Evolutionary conservation across 2,329 filamentous ascomycete species (phyloP), one percentile per base, ranked within the genome.

Genomic region (Alternaria gaisen): DNA sequence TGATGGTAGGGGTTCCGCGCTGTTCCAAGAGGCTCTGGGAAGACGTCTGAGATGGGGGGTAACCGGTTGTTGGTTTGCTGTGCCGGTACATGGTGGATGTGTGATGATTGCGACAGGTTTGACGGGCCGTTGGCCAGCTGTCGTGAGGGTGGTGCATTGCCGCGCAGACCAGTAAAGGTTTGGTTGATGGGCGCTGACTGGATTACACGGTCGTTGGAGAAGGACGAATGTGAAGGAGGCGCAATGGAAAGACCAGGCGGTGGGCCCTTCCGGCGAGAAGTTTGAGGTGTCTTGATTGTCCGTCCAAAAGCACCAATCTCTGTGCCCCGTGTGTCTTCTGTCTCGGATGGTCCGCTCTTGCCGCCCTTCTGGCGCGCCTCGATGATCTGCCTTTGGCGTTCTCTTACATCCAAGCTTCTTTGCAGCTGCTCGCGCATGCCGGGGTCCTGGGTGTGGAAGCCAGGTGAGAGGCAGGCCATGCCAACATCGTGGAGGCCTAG

Each of bases 361-460:
- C 68, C 71, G 51, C 94, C 92, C 80, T 94, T 94, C 73, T 97
- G 93, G 74, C 95, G 88, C 36, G 92, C 90, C 80, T 98, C 95
- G 70, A 99, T 99, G 69, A 99, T 94, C 67, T 93, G 91, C 68
- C 94, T 87, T 80, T 99, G 95, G 77, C 97, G 93, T 69, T 99
- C 94, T 65, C 94, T 87, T 30, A 99, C 94, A 46, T 91, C 93
- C 80, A 97, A 88, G 80, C 95, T 98, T 69, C 94, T 89, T 80
- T 98, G 93, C 54, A 99, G 83, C 79, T 98, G 94, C 80, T 97
- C 93, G 75, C 95, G 90, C 93, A 97, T 96, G 20, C 91, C 87
- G n/a, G 95, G 94, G 79, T 99, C 93, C 72, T 98, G 92, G 16
- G 95, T 98, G 68, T 96, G 90, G 74, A 99, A 98, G 55, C 95